These are phyloP conservation scores for Penicillium verrucosum DNA, from an alignment of 2,329 filamentous ascomycete genomes.

Conservation along the genomic window DNA sequence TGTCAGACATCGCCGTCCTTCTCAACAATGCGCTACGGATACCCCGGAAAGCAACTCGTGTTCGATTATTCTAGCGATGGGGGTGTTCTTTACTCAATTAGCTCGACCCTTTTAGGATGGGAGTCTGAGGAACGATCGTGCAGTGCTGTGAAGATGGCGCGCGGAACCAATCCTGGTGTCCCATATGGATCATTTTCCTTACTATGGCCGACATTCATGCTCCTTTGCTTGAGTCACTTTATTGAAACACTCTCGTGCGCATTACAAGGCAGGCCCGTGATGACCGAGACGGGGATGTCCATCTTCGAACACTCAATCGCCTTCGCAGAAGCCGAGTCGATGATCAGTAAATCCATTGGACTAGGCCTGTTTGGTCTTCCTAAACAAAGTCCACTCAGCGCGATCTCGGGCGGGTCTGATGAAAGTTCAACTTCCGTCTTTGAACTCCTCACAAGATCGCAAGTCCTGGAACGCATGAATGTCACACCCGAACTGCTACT, in stretches of 20 bases:
- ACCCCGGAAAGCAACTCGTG: conserved; percentile 60
- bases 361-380: conserved; percentile 61
- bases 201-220: conserved; percentile 51
- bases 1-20: conserved; percentile 84
- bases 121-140: conserved; percentile 74
- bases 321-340: conserved; percentile 91
- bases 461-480: conserved; percentile 77
- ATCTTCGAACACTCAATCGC: conserved; percentile 94
- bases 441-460: conserved; percentile 38
- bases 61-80: conserved; percentile 69
- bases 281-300: conserved; percentile 91
- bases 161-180: conserved; percentile 52
- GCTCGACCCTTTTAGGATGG: conserved; percentile 69
- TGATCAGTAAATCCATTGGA: conserved; percentile 75
- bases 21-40: conserved; percentile 65
- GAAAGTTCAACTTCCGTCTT: conserved; percentile 32
- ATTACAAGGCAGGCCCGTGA: conserved; percentile 74
- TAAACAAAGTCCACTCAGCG: conserved; percentile 41
- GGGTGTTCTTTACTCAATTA: conserved; percentile 67
- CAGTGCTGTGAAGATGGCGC: conserved; percentile 68
- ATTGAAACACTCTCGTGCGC: conserved; percentile 85
- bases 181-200: conserved; percentile 74
- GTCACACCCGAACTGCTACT: conserved; percentile 85
- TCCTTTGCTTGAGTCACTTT: conserved; percentile 71
- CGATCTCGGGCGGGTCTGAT: conserved; percentile 41